Percentiles rank a stretch among this genome's conserved stretches.
phyloP scores from a whole-genome alignment of 2,329 filamentous ascomycete species.

The Botrytis elliptica region DNA sequence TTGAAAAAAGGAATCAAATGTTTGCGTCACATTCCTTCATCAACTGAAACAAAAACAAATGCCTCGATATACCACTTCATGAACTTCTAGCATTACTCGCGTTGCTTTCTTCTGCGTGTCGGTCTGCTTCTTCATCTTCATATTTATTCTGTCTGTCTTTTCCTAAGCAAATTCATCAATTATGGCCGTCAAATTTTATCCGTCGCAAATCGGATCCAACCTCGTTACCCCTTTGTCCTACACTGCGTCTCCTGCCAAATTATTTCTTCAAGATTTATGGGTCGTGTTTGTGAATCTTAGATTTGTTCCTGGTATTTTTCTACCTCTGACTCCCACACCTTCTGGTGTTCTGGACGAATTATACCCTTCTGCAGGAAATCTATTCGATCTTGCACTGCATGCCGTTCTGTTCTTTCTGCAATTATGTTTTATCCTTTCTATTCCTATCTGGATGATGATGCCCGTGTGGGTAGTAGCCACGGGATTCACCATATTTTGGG shows the following conservation, averaged over 20 bases:
- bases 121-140: neutral
- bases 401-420: conserved; percentile 59
- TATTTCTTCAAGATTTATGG: conserved; percentile 19
- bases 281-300: conserved; percentile 31
- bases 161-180: neutral
- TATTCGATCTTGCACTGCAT: conserved; percentile 58
- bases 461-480: conserved; percentile 49
- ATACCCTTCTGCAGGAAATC: conserved; percentile 55
- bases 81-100: neutral
- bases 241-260: conserved; percentile 25
- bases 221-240: conserved; percentile 20
- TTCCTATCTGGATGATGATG: conserved; percentile 52
- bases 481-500: conserved; percentile 46
- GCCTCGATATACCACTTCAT: neutral
- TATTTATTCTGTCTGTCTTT: conserved; percentile 3
- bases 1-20: neutral
- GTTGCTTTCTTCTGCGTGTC: neutral
- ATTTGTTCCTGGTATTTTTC: conserved; percentile 39
- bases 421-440: conserved; percentile 55
- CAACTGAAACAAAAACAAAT: conserved; percentile 12
- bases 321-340: neutral
- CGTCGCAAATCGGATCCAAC: conserved; percentile 53
- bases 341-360: conserved; percentile 55
- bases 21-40: conserved; percentile 19
- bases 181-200: conserved; percentile 53